These are phyloP conservation scores for Macadamia tetraphylla DNA, from an alignment of 164 flowering plant genomes.

Conservation along the genomic window DNA sequence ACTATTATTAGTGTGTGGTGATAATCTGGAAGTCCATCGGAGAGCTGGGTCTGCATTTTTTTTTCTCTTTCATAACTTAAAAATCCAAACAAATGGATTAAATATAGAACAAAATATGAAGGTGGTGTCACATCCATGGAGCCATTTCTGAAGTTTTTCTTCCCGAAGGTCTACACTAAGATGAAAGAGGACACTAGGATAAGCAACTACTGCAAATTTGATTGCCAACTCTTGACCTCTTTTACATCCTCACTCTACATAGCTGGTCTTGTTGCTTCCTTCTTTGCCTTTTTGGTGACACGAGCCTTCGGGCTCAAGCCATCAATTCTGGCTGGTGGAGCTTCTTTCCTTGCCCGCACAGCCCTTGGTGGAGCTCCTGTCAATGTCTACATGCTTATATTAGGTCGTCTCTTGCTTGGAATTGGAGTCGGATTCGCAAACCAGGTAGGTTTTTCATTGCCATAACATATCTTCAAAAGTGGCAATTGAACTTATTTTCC, in stretches of 20 bases:
- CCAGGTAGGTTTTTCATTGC: constrained; percentile 37
- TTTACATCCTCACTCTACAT: constrained; percentile 19
- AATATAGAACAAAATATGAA: constrained; percentile 11
- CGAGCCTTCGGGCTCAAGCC: constrained; percentile 40
- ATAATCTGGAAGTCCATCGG: no score
- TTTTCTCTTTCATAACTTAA: no score
- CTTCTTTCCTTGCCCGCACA: constrained; percentile 48
- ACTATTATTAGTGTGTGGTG: no score
- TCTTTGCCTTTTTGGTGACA: not conserved
- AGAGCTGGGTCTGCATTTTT: not conserved
- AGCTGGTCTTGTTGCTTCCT: constrained; percentile 10
- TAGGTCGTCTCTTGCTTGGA: constrained; percentile 65
- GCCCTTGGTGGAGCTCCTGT: constrained; percentile 51
- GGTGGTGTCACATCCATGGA: constrained; percentile 87
- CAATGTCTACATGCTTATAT: constrained; percentile 47
- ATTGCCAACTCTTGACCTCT: constrained; percentile 9
- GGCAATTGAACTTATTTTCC: no score
- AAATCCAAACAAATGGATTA: no score
- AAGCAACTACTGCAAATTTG: constrained; percentile 17
- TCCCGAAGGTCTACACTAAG: constrained; percentile 23
- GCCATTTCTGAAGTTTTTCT: constrained; percentile 16
- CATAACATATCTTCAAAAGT: no score
- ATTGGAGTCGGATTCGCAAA: constrained; percentile 73
- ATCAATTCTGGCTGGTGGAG: constrained; percentile 49
- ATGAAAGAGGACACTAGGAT: no score